phyloP scores from a whole-genome alignment of 2,329 filamentous ascomycete genomes.

The Talaromyces sp. region DNA sequence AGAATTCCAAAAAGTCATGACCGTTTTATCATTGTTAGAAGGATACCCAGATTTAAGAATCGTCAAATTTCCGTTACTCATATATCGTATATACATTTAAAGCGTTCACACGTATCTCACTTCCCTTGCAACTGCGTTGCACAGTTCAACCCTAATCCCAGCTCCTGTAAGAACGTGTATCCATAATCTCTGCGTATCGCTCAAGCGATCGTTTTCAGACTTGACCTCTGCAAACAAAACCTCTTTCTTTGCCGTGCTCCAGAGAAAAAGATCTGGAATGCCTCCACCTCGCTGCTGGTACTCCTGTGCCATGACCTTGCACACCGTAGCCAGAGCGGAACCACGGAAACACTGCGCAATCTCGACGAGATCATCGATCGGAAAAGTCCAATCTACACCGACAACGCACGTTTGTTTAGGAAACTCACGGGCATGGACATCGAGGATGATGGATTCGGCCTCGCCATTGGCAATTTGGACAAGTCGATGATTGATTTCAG shows the following conservation, averaged over 20 bases:
- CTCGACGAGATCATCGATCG: slow-evolving; percentile 70
- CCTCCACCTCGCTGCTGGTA: slow-evolving; percentile 84
- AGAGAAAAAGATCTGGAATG: slow-evolving; percentile 88
- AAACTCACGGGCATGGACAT: slow-evolving; percentile 63
- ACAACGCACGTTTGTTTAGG: slow-evolving; percentile 77
- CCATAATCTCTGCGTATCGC: slow-evolving; percentile 94
- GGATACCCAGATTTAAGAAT: not conserved
- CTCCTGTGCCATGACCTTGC: slow-evolving; percentile 93
- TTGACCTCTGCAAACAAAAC: slow-evolving; percentile 78
- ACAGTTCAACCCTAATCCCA: slow-evolving; percentile 80
- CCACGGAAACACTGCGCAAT: slow-evolving; percentile 73
- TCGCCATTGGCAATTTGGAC: slow-evolving; percentile 82
- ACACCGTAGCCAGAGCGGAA: slow-evolving; percentile 74
- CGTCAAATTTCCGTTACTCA: not conserved
- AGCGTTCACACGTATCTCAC: slow-evolving; percentile 27
- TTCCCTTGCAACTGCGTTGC: slow-evolving; percentile 57
- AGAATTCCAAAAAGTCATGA: not conserved
- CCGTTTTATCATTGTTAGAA: not conserved
- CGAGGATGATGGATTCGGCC: slow-evolving; percentile 60
- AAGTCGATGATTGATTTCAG: slow-evolving; percentile 81
- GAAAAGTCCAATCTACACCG: slow-evolving; percentile 86
- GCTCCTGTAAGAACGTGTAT: slow-evolving; percentile 86
- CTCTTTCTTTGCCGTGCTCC: slow-evolving; percentile 58
- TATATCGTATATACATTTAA: not conserved
- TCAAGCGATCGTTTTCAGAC: slow-evolving; percentile 84